Conservation (phyloP, 2,329 filamentous ascomycete species). For the Ophiocordyceps camponoti-floridani region DNA sequence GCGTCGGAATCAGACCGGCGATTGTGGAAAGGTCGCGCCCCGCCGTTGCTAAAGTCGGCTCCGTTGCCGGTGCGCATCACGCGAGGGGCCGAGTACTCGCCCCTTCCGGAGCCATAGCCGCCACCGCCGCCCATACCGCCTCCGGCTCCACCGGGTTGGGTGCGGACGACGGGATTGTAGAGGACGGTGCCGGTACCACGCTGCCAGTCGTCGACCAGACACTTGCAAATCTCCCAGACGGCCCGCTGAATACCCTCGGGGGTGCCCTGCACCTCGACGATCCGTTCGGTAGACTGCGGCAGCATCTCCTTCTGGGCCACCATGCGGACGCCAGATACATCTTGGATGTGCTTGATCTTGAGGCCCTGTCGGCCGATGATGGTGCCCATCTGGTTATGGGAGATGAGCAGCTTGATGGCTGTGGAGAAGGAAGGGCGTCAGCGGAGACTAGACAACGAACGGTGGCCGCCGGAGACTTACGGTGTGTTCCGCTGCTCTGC, state of each 20-base stretch:
- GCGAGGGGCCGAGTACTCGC: constrained; percentile 45
- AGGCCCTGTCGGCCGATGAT: constrained; percentile 93
- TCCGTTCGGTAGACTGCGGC: constrained; percentile 92
- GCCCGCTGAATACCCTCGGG: constrained; percentile 92
- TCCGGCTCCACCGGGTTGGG: constrained; percentile 41
- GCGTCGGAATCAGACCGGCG: constrained; percentile 75
- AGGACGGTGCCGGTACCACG: constrained; percentile 91
- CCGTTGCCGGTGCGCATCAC: constrained; percentile 94
- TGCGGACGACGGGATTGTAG: constrained; percentile 90
- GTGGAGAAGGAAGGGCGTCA: constrained; percentile 5
- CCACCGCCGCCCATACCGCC: constrained; percentile 15
- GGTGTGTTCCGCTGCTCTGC: constrained; percentile 77
- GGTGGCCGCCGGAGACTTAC: constrained; percentile 29
- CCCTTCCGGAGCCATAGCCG: constrained; percentile 17
- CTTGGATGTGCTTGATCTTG: constrained; percentile 99
- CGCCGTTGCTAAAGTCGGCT: constrained; percentile 83
- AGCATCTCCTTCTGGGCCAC: constrained; percentile 99
- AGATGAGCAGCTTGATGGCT: constrained; percentile 97
- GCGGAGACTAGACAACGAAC: background rate
- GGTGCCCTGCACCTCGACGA: constrained; percentile 90
- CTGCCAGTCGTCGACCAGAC: constrained; percentile 93
- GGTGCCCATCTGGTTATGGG: constrained; percentile 99
- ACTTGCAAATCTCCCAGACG: constrained; percentile 98
- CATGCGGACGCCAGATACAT: constrained; percentile 93
- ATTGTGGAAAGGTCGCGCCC: constrained; percentile 40